Conservation (phyloP, 2,329 filamentous ascomycete genomes). For the Acrodontium crateriforme region DNA sequence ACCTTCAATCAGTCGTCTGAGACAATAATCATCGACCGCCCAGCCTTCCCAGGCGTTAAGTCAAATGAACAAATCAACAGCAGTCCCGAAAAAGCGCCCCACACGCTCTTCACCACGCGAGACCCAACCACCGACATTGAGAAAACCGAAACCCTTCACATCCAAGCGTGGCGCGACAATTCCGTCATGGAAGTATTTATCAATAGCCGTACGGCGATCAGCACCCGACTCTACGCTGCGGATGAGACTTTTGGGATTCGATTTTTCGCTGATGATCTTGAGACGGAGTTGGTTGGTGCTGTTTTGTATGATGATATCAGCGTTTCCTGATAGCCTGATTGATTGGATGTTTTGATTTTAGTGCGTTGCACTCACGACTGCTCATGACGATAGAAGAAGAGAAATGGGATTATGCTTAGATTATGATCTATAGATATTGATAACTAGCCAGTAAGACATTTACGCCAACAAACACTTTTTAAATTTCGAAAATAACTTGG, state of each 20-base stretch:
- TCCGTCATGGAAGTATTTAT: constrained; percentile 34
- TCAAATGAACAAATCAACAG: constrained; percentile 22
- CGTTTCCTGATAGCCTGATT: too few relatives aligned
- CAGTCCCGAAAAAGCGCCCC: constrained; percentile 23
- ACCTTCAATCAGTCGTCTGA: constrained; percentile 27
- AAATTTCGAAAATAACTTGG: too few relatives aligned
- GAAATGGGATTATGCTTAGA: too few relatives aligned
- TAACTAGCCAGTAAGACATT: too few relatives aligned
- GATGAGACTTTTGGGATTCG: constrained; percentile 13
- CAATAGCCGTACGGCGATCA: constrained; percentile 30
- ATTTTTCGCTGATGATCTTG: constrained; percentile 15
- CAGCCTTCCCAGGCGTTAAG: constrained; percentile 18
- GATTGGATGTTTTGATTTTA: too few relatives aligned
- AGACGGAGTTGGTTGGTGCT: constrained; percentile 2
- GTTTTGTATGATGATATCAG: too few relatives aligned
- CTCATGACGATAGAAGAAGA: too few relatives aligned
- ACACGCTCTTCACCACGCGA: constrained; percentile 31
- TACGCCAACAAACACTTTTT: too few relatives aligned
- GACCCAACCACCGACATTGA: constrained; percentile 3
- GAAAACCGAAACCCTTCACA: constrained; percentile 20
- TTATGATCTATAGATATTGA: too few relatives aligned
- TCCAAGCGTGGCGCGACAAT: constrained; percentile 30
- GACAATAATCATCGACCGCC: constrained; percentile 28
- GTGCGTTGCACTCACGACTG: too few relatives aligned
- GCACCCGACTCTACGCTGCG: constrained; percentile 20